These are phyloP conservation scores for Saccharomyces uvarum DNA, from an alignment of 1,139 yeast genomes.

Conservation along the genomic window DNA sequence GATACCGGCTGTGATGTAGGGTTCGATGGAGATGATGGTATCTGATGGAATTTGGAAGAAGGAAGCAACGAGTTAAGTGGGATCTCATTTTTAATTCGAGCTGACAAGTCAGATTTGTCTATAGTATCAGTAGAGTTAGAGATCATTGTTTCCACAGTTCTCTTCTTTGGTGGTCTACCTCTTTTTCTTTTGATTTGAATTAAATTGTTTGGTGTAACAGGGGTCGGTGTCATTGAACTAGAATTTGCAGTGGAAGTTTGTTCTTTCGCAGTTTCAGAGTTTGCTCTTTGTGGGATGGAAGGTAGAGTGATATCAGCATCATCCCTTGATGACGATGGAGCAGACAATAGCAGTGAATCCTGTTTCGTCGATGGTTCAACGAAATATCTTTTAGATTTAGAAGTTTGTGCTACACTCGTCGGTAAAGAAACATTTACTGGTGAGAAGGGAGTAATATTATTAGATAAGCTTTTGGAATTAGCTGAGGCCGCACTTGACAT, in stretches of 20 bases:
- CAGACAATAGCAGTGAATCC: not conserved
- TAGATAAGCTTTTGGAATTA: not conserved
- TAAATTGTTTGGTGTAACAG: not conserved
- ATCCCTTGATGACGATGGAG: not conserved
- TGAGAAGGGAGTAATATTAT: slow-evolving; percentile 1
- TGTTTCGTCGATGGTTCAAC: slow-evolving; percentile 31
- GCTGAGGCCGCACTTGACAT: slow-evolving; percentile 2
- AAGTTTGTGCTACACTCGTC: slow-evolving; percentile 21
- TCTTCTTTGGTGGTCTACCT: slow-evolving; percentile 31
- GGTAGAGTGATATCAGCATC: not conserved
- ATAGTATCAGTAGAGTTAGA: not conserved
- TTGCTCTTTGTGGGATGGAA: slow-evolving; percentile 4
- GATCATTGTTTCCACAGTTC: slow-evolving; percentile 11
- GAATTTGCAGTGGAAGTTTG: not conserved
- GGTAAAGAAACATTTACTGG: slow-evolving; percentile 22
- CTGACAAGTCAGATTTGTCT: not conserved
- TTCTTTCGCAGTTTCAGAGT: slow-evolving; percentile 2
- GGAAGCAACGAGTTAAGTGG: not conserved
- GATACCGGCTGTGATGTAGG: not conserved
- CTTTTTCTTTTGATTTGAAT: slow-evolving; percentile 20
- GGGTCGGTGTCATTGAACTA: not conserved
- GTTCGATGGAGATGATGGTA: not conserved
- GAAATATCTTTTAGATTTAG: slow-evolving; percentile 31
- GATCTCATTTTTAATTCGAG: not conserved
- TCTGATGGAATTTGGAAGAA: not conserved